Base-by-base conservation (phyloP, 805 yeast genomes). In the Candida caryicola region DNA sequence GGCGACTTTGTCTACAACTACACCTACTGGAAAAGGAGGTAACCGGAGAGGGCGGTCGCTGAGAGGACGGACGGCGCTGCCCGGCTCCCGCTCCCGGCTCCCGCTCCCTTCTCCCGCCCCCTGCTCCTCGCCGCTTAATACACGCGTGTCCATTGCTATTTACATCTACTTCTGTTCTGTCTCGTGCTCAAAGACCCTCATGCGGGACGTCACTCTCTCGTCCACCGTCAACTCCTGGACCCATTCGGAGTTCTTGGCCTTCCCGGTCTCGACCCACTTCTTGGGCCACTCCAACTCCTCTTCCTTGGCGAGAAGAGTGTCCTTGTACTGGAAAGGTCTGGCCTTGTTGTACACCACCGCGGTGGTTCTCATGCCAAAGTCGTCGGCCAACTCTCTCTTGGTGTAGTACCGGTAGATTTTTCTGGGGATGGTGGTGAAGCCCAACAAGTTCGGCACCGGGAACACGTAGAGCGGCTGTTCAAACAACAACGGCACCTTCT, bases 201-300 rank as follows among this genome's bases (percentile, higher is more conserved):
- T 56, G 38, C 77, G 61, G 17, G 62, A 56, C 8, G 73, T 59
- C 13, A 91, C 77, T 43, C 95, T 68, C 6, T 76, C 78, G 55
- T 91, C 98, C 19, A 77, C 77, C 5, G 56, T 67, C 33, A 90
- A 65, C 18, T 83, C 90, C 53, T 80, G 79, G 39, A 82, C 79
- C 99, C 99, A 91, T 57, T 91, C 97, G 46, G 95, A 83, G 29
- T 76, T 66, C 47, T 79, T 82, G 36, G 78, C 84, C 33, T 61
- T 57, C n/a, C 96, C 95, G 41, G 72, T 74, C 47, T 79, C 73
- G 23, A 86, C 84, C 96, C 97, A 91, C 41, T 74, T 73, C 38
- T 67, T 60, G 10, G 96, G 96, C 97, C 97, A 91, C 47, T 86
- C 91, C 4, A 59, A 52, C 55, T 90, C 96, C 58, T 89, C 96